Conservation (phyloP, 1,284 basidiomycete species). For the Trametes polyzona region DNA sequence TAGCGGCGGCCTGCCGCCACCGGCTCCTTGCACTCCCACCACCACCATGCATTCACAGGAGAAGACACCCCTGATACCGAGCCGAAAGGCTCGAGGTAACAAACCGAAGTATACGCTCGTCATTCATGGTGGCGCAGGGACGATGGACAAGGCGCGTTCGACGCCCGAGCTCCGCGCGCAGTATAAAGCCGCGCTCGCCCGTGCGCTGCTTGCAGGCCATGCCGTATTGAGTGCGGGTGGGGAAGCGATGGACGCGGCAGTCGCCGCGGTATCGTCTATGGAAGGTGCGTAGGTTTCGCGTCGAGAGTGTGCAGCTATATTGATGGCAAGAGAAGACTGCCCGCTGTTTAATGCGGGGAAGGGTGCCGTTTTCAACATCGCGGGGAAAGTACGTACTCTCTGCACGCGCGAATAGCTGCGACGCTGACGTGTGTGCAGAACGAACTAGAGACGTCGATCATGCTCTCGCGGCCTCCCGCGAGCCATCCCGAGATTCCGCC, state of each 20-base stretch:
- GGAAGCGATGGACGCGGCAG: slow-evolving; percentile 82
- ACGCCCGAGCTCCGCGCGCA: slow-evolving; percentile 62
- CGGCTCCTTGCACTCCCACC: not conserved
- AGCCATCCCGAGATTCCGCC: slow-evolving; percentile 61
- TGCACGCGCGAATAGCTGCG: not conserved
- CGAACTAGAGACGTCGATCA: slow-evolving; percentile 79
- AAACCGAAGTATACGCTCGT: slow-evolving; percentile 54
- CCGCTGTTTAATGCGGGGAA: slow-evolving; percentile 80
- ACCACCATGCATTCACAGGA: slow-evolving; percentile 7
- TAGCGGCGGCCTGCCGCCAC: too few species aligned
- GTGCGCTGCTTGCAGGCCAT: slow-evolving; percentile 66
- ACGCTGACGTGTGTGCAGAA: slow-evolving; percentile 49
- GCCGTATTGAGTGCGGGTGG: slow-evolving; percentile 65
- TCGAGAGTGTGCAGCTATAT: too few species aligned
- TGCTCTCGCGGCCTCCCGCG: slow-evolving; percentile 74
- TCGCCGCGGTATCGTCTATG: slow-evolving; percentile 72
- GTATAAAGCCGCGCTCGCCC: slow-evolving; percentile 59
- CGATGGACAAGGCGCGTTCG: slow-evolving; percentile 60
- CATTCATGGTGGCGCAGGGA: slow-evolving; percentile 82
- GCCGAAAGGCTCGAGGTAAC: not conserved
- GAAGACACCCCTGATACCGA: slow-evolving; percentile 2
- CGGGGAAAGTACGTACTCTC: slow-evolving; percentile 60
- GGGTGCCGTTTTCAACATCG: slow-evolving; percentile 81
- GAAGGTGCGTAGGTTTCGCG: slow-evolving; percentile 56
- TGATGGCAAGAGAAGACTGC: slow-evolving; percentile 53